Evolutionary conservation across 495 filamentous ascomycete genomes (phyloP).

Genomic region (Diplogelasinospora grovesii): DNA sequence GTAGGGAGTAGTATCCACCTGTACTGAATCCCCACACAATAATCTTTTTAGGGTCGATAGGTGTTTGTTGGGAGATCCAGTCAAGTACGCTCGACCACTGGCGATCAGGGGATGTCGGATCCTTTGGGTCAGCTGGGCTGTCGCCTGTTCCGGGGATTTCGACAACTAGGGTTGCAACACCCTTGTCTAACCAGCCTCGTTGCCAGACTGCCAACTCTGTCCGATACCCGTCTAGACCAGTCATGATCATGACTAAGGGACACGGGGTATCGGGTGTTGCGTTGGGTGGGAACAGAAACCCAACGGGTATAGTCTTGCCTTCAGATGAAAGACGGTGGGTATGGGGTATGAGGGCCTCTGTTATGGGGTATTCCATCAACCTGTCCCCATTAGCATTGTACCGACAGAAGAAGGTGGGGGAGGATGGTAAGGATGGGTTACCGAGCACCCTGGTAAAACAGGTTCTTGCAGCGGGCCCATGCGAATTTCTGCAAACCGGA

Average conservation of each 20-base stretch:
- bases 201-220: constrained; percentile 63
- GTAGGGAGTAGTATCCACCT: constrained; percentile 65
- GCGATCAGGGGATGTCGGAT: constrained; percentile 39
- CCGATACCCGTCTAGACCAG: constrained; percentile 66
- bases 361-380: constrained; percentile 45
- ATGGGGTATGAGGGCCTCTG: constrained; percentile 53
- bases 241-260: constrained; percentile 60
- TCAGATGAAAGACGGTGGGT: constrained; percentile 27
- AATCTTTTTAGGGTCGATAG: constrained; percentile 49
- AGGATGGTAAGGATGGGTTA: constrained; percentile 12
- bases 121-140: constrained; percentile 49
- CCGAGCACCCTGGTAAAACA: constrained; percentile 16
- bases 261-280: constrained; percentile 25
- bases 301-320: constrained; percentile 44
- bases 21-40: constrained; percentile 62
- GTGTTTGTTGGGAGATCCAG: constrained; percentile 46
- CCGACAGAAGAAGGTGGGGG: constrained; percentile 30
- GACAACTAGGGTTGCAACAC: constrained; percentile 49
- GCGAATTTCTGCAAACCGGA: constrained; percentile 46
- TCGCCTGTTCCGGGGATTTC: constrained; percentile 75
- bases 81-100: constrained; percentile 59
- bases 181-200: constrained; percentile 49
- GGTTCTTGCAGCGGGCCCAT: constrained; percentile 55
- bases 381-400: neutral
- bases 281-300: constrained; percentile 47